Conservation (phyloP, 2,329 filamentous ascomycete species). For the Zymoseptoria passerinii region DNA sequence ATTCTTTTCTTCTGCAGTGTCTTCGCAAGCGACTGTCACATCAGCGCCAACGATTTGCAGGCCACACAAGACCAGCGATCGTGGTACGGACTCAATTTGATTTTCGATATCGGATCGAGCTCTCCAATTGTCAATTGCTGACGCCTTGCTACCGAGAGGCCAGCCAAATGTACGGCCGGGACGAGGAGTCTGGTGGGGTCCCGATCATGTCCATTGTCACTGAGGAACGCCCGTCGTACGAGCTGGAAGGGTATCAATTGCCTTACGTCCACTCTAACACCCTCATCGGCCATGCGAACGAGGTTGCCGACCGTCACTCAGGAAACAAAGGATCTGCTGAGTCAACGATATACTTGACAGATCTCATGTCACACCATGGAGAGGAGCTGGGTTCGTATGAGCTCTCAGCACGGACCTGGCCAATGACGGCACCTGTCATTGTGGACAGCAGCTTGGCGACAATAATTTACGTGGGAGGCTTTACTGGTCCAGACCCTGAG, state of each 20-base stretch:
- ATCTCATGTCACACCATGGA: conserved; percentile 1
- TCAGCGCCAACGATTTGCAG: conserved; percentile 17
- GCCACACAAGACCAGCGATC: conserved; percentile 5
- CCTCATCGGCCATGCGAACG: conserved; percentile 20
- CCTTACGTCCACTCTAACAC: conserved; percentile 26
- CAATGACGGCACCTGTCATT: background rate
- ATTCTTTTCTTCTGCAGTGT: conserved; percentile 20
- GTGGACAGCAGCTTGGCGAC: background rate
- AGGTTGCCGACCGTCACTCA: conserved; percentile 6
- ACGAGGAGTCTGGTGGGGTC: conserved; percentile 4
- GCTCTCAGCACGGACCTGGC: conserved; percentile 5
- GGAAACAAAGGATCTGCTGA: conserved; percentile 7
- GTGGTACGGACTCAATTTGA: background rate
- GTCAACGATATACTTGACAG: conserved; percentile 14
- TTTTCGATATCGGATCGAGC: background rate
- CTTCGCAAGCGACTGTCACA: conserved; percentile 15
- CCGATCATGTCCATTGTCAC: background rate
- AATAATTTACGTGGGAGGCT: background rate
- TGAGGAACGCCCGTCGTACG: conserved; percentile 1
- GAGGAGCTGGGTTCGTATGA: background rate
- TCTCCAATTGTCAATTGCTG: background rate
- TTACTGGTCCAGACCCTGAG: background rate
- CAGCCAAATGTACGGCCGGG: background rate
- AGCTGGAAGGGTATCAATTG: conserved; percentile 18
- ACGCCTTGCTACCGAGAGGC: background rate